Evolutionary conservation across 306 rosid genomes (phyloP), one percentile per base, ranked within the genome.

Genomic region (Glycine soja): DNA sequence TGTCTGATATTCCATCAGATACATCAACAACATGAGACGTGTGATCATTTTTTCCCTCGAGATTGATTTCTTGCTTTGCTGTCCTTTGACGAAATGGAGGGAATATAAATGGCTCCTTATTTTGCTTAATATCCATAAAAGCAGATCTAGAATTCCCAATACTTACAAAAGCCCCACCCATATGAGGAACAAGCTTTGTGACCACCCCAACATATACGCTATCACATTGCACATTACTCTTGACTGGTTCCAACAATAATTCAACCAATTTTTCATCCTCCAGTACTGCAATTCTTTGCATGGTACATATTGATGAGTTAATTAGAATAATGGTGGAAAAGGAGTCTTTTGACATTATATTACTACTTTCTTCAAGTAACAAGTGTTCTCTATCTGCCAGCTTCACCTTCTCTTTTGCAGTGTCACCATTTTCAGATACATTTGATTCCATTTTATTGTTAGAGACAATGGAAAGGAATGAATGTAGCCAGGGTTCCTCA

Each of bases 251-350:
- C 85, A 95, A 71, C 72, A 95, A 86, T 50, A 95, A 84, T 81
- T 95, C 99, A 57, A 93, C 99, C 87, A 95, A 70, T 65, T 90
- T 92, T 52, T 79, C 92, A 84, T 92, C 91, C 85, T 95, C 99
- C 72, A 95, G 84, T 43, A 95, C 92, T n/a, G 99, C 99, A 81
- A 93, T 90, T 86, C 97, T 88, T 91, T 93, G 99, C 99, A 93
- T 93, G 71, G 97, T 95, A 86, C 99, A 95, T 87, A 95, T 88
- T 51, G 99, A 95, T 19, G 99, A 91, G 83, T 91, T 95, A 40
- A 95, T 95, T 72, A 95, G 90, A 85, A 95, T 86, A 69, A 56
- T 58, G 61, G 97, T 88, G 70, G 98, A 88, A 80, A 91, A 86
- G 43, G 90, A 80, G 48, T 87, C 93, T 82, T 86, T 85, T 14